Base-by-base conservation (phyloP, 2,329 filamentous ascomycete species). In the Aspergillus pseudoviridinutans region DNA sequence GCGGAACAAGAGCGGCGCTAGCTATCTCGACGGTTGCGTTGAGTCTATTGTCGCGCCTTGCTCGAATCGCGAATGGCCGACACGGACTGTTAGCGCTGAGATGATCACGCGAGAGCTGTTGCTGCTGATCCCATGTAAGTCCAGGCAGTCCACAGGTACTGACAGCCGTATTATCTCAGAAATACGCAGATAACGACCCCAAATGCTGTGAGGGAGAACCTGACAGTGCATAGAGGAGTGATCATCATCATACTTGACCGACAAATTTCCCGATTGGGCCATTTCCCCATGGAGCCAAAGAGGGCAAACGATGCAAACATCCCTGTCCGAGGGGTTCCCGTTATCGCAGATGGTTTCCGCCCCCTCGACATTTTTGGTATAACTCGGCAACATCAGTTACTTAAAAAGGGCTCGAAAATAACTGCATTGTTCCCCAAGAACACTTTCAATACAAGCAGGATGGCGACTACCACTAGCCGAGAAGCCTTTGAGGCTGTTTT, bases 401-500 rank as follows among this genome's bases (percentile, higher is more conserved):
- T 44, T 28, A 46, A 20, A 49, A 20, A 20, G 47, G 24, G 27
- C 14, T 58, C n/a, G 47, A 53, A 50, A n/a, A 51, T 7, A 10
- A 22, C 25, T 50, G 28, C 50, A 47, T 47, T 47, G 44, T 47
- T 27, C 44, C 44, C 24, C 22, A 3, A 25, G 6, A 2, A 22
- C 6, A n/a, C 8, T 22, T 38, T 25, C 28, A 25, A 20, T 20
- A 20, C 20, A n/a, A 20, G 35, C 67, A 71, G 52, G 50, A 86
- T 94, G 81, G 86, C 87, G 66, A 88, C 88, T 52, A 92, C 88
- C 51, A 86, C 92, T 58, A 82, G 89, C 50, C 76, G 76, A 51
- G 70, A 70, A 70, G 88, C 96, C 70, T 99, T 99, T 75, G 92
- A 97, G 83, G 81, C 86, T 49, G 84, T 97, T 73, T 97, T 92